phyloP scores from a whole-genome alignment of 2,329 filamentous ascomycete species.

The Fusarium heterosporum region DNA sequence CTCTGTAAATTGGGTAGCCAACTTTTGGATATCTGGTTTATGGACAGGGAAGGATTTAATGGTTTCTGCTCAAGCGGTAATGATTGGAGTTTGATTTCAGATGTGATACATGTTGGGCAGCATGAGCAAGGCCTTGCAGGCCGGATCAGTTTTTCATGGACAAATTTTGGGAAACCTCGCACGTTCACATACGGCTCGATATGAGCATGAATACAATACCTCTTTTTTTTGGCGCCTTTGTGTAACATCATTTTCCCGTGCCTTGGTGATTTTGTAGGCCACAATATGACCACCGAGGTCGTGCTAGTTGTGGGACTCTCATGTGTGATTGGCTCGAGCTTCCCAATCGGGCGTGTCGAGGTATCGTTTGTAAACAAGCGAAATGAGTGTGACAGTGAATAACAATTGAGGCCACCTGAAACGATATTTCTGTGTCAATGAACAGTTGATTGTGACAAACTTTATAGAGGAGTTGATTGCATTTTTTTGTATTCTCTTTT shows the following conservation, averaged over 20 bases:
- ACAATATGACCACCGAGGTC: slow-evolving; percentile 9
- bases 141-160: slow-evolving; percentile 43
- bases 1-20: slow-evolving; percentile 56
- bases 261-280: background rate
- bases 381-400: slow-evolving; percentile 19
- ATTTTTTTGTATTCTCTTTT: too few relatives aligned
- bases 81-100: slow-evolving; percentile 43
- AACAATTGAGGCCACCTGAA: background rate
- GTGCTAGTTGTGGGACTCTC: background rate
- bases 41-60: slow-evolving; percentile 37
- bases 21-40: slow-evolving; percentile 9
- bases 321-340: slow-evolving; percentile 22
- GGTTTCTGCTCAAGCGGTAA: slow-evolving; percentile 41
- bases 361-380: slow-evolving; percentile 20
- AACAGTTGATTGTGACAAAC: too few relatives aligned
- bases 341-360: slow-evolving; percentile 28
- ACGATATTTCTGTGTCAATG: background rate
- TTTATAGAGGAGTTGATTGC: too few relatives aligned
- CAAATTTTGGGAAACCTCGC: slow-evolving; percentile 44
- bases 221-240: slow-evolving; percentile 37
- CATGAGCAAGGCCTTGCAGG: slow-evolving; percentile 34
- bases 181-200: slow-evolving; percentile 45
- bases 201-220: slow-evolving; percentile 46
- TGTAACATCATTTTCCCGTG: slow-evolving; percentile 13
- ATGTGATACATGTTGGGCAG: slow-evolving; percentile 35